These are phyloP conservation scores for Lepidium aucheri DNA, from an alignment of 345 rosid species.

Conservation along the genomic window DNA sequence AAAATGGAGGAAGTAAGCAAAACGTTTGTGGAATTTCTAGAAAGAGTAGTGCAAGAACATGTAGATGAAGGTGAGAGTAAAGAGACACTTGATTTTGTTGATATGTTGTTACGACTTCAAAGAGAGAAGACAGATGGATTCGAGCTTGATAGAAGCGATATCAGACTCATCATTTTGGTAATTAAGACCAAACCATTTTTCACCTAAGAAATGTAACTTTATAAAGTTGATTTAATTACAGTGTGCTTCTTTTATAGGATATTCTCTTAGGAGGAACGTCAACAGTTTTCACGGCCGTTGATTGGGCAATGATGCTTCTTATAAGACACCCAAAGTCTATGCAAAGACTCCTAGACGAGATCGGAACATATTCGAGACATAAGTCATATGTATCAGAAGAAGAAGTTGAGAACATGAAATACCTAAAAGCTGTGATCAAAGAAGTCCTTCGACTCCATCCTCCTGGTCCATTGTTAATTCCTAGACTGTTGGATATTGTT, in stretches of 20 bases:
- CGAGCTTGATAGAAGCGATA: slow-evolving; percentile 14
- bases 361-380: not conserved
- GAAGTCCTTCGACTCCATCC: slow-evolving; percentile 30
- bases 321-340: slow-evolving; percentile 24
- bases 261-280: slow-evolving; percentile 28
- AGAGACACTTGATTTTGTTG: slow-evolving; percentile 4
- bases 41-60: slow-evolving; percentile 18
- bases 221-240: not conserved
- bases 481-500: no score
- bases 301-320: slow-evolving; percentile 35
- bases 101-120: slow-evolving; percentile 18
- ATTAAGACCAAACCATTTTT: not conserved
- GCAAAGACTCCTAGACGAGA: slow-evolving; percentile 25
- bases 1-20: slow-evolving; percentile 11
- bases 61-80: not conserved
- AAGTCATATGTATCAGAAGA: slow-evolving; percentile 8
- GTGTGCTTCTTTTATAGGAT: slow-evolving; percentile 20
- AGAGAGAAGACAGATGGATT: slow-evolving; percentile 19
- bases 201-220: not conserved
- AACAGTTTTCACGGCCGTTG: slow-evolving; percentile 16
- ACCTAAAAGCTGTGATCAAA: slow-evolving; percentile 28
- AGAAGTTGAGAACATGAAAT: slow-evolving; percentile 19
- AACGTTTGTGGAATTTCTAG: slow-evolving; percentile 18
- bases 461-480: slow-evolving; percentile 27
- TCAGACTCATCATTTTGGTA: slow-evolving; percentile 40